A percentile compares a stretch with the other conserved stretches of the same genome.
These are phyloP conservation scores for Bipolaris zeicola DNA, from an alignment of 2,329 filamentous ascomycete species.

Conservation along the genomic window DNA sequence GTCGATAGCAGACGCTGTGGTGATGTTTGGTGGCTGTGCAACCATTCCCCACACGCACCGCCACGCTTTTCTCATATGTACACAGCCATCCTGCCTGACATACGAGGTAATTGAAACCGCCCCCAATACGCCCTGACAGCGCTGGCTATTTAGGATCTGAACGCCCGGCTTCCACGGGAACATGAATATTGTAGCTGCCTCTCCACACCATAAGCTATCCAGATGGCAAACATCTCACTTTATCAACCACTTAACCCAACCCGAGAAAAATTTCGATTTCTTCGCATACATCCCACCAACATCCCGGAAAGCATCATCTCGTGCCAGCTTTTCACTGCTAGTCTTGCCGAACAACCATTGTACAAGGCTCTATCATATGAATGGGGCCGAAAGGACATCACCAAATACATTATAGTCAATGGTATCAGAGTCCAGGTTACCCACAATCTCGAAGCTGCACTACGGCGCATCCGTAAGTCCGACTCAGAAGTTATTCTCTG, in stretches of 20 bases:
- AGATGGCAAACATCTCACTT: background rate
- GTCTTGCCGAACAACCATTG: constrained; percentile 4
- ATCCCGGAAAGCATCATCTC: background rate
- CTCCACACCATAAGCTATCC: background rate
- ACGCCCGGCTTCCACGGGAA: background rate
- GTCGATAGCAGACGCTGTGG: no score
- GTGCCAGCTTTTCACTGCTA: background rate
- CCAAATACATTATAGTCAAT: background rate
- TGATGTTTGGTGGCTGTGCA: background rate
- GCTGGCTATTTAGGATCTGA: background rate
- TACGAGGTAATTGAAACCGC: background rate
- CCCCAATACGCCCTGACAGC: background rate
- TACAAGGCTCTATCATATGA: constrained; percentile 19
- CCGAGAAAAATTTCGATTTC: background rate
- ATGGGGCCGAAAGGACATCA: constrained; percentile 5
- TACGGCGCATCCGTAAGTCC: background rate
- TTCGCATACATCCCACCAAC: background rate
- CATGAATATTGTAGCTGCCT: background rate
- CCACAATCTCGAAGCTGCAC: background rate
- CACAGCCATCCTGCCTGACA: background rate
- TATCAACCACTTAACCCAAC: background rate
- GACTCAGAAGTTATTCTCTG: background rate
- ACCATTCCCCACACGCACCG: no score
- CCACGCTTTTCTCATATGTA: no score
- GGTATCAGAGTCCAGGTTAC: background rate